These are phyloP conservation scores for Sphaerulina musiva DNA, from an alignment of 2,329 filamentous ascomycete species.

Conservation along the genomic window DNA sequence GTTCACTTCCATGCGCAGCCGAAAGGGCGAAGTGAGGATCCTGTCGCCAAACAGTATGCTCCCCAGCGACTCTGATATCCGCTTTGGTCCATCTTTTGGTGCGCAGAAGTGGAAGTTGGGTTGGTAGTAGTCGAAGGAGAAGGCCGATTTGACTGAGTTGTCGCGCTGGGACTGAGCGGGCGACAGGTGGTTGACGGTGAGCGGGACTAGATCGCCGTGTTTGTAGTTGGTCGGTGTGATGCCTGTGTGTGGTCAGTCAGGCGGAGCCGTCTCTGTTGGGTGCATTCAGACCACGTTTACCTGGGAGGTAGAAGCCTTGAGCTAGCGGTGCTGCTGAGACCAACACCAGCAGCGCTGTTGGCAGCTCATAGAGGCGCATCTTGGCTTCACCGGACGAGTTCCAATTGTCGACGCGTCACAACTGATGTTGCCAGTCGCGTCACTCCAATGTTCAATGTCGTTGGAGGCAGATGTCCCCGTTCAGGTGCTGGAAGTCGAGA, in stretches of 20 bases:
- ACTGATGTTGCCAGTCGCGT: too few species aligned
- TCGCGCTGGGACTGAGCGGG: constrained; percentile 72
- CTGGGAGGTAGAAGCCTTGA: constrained; percentile 77
- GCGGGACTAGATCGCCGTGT: constrained; percentile 67
- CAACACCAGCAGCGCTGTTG: constrained; percentile 19
- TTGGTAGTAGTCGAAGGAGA: constrained; percentile 95
- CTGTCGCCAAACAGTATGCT: constrained; percentile 97
- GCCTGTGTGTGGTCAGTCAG: constrained; percentile 12
- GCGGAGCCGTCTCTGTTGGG: not conserved
- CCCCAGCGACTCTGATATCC: constrained; percentile 81
- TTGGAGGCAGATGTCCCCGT: too few species aligned
- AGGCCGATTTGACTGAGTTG: constrained; percentile 78
- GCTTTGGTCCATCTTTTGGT: constrained; percentile 67
- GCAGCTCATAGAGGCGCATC: constrained; percentile 22
- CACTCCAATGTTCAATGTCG: too few species aligned
- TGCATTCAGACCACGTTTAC: constrained; percentile 33
- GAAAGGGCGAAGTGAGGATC: constrained; percentile 93
- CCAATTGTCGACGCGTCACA: too few species aligned
- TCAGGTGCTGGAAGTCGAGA: too few species aligned
- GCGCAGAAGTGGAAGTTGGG: constrained; percentile 80
- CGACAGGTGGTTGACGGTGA: constrained; percentile 88
- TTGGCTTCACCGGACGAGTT: too few species aligned
- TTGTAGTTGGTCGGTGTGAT: constrained; percentile 92
- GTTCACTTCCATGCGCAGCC: constrained; percentile 78
- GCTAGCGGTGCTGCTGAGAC: constrained; percentile 26